Base-by-base conservation (phyloP, 225 moss, liverwort and hornwort species). In the Climacium dendroides region DNA sequence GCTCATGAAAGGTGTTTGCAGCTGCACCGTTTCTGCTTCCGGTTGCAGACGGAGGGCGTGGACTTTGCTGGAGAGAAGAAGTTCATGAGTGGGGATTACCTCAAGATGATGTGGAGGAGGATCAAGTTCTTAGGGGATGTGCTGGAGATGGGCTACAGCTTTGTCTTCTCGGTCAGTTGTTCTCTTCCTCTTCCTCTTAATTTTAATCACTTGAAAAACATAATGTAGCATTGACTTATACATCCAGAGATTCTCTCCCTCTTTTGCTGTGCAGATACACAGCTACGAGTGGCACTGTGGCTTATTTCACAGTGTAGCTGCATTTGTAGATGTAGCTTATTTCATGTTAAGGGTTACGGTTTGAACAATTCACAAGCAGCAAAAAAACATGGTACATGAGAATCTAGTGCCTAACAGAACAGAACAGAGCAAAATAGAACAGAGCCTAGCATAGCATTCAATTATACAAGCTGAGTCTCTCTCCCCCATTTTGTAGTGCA, bases 81-180 rank as follows among this genome's bases (percentile, higher is more conserved):
- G 29, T 98, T 97, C 84, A 97, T 98, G 98, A 94, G 92, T 55
- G 87, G 67, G 69, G 98, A 95, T 87, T 98, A 95, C 77, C 81
- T 98, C 83, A 95, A 93, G 86, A 98, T 98, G 98, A 98, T 97
- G 97, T 98, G 98, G 98, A 92, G 96, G 84, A 86, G 98, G 79
- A 91, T 98, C 78, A 89, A 90, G 26, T 94, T 98, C 75, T 77
- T 96, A 83, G 89, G 94, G 29, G 91, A 89, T 59, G 94, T 98
- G 43, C 94, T 98, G 13, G 94, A 96, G 85, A 74, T 95, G 89
- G 96, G 96, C 20, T 96, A 96, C 93, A 92, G 91, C 91, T 93
- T 98, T n/a, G 89, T 98, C 37, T 98, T 98, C 83, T 94, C 96
- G 80, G 97, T 97, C 78, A 93, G 91, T 83, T 61, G 4, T 39